Conservation (phyloP, 2,329 filamentous ascomycete genomes). For the Scleromitrula shiraiana region DNA sequence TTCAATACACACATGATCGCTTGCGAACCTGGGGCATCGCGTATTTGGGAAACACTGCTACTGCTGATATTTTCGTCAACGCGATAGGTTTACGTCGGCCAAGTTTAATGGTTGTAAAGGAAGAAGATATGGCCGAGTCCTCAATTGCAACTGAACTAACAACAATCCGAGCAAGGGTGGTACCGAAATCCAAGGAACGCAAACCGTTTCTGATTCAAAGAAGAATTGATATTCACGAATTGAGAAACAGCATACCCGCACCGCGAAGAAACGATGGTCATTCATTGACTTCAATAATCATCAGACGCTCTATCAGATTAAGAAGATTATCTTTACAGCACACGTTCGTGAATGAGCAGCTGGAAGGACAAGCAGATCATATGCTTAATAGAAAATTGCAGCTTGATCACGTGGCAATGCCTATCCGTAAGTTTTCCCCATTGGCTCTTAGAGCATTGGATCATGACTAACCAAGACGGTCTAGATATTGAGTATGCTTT, state of each 20-base stretch:
- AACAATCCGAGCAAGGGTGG: slow-evolving; percentile 38
- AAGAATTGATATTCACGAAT: slow-evolving; percentile 41
- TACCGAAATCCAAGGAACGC: slow-evolving; percentile 34
- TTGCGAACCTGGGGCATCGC: slow-evolving; percentile 36
- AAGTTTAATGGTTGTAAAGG: slow-evolving; percentile 15
- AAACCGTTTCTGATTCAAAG: slow-evolving; percentile 42
- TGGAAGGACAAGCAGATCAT: background rate
- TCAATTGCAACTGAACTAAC: slow-evolving; percentile 15
- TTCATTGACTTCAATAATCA: background rate
- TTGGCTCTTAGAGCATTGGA: too few species aligned
- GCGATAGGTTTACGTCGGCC: slow-evolving; percentile 34
- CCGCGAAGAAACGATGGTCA: background rate
- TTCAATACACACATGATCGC: slow-evolving; percentile 29
- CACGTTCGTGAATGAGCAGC: too few species aligned
- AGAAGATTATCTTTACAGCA: slow-evolving; percentile 15
- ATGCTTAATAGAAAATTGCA: background rate
- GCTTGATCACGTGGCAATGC: slow-evolving; percentile 29
- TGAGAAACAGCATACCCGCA: slow-evolving; percentile 37
- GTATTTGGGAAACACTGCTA: slow-evolving; percentile 35
- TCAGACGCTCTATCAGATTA: slow-evolving; percentile 17
- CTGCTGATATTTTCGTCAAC: slow-evolving; percentile 39
- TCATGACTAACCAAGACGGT: background rate
- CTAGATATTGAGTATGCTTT: slow-evolving; percentile 42
- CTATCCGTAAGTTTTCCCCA: slow-evolving; percentile 40
- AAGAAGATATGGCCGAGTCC: background rate